Base-by-base conservation (phyloP, 139 green algal genomes). In the Edaphochlamys debaryana region DNA sequence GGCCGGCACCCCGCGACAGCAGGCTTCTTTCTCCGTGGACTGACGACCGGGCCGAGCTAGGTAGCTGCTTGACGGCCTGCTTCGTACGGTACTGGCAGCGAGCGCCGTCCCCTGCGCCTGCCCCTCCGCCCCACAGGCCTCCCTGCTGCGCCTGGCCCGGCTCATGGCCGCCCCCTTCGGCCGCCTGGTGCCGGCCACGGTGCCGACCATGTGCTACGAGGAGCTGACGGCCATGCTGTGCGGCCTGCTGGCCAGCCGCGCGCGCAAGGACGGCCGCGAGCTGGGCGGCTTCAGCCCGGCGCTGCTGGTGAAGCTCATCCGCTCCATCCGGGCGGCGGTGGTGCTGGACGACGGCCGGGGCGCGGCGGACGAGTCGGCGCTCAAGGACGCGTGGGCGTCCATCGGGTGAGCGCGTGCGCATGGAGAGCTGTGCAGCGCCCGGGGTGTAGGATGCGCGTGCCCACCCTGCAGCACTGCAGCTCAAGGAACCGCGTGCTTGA, bases 261-360 rank as follows among this genome's bases (percentile, higher is more conserved):
- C 36, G 36, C 19, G 17, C 15, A 45, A 30, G 36, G 36, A 19
- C 36, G 15, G 13, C 17, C 17, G 37, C 19, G 37, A 50, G 37
- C 5, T 30, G 17, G 41, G 69, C 42, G 41, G 42, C 32, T 37
- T 30, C n/a, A 20, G 40, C 30, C 25, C 34, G 50, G 54, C 45
- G 54, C 67, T 85, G 75, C 42, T 80, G 66, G 67, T 84, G 17
- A 88, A 88, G 76, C 62, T 82, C 41, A 56, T 88, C 4, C 52
- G 83, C 17, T n/a, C 36, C 29, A 52, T 88, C 38, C 50, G 67
- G 6, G 67, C 38, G 27, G 83, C 83, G 19, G 40, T 69, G 5
- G 41, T 67, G 32, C 56, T 88, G 22, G 83, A 88, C 42, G 83
- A 88, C 27, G 83, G 83, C 0, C 34, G 37, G 7, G 75, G 75